Base-by-base conservation (phyloP, 148 eudicot species). In the Agrostemma githago region DNA sequence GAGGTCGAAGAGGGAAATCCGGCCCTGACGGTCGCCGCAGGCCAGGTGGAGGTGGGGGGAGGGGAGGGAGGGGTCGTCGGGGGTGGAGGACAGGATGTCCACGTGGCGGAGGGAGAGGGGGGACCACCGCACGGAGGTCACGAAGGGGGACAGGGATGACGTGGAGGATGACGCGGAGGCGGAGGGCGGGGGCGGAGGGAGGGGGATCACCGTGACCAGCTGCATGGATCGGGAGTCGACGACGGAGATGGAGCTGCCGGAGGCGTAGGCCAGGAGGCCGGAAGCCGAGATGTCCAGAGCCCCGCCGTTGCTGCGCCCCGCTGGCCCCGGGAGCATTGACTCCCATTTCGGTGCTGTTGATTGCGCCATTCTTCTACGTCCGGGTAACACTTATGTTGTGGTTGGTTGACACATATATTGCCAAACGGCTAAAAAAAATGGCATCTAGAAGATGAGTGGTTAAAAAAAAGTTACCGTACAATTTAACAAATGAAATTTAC, bases 21-120 rank as follows among this genome's bases (percentile, higher is more conserved):
- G 82, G 4, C 98, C 98, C 4, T 91, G 98, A 14, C 97, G 91
- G 37, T 94, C 98, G 2, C 97, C 98, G 62, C 84, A 91, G 42
- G 96, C 90, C 51, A 94, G 84, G 77, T 84, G 81, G 60, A 88
- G 87, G 79, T 86, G 90, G 26, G 81, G 76, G 19, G 89, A 72
- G 48, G 89, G 63, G 76, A 79, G 75, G 70, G 78, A 68, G 41
- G 40, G 74, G 51, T 72, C 82, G 68, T 79, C 71, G 68, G 66
- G 21, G 68, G 81, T 74, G 53, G 82, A 58, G 15, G 85, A 84
- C 72, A 84, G 81, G 56, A 84, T 62, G 70, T 84, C 87, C 77
- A 79, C 62, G 66, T 82, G 83, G 57, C 82, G 89, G 74, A 85
- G 88, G 6, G 86, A 74, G 46, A 67, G 78, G 0, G 98, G 97